These are phyloP conservation scores for Chlamydomonas incerta DNA, from an alignment of 139 green algal species.

Conservation along the genomic window DNA sequence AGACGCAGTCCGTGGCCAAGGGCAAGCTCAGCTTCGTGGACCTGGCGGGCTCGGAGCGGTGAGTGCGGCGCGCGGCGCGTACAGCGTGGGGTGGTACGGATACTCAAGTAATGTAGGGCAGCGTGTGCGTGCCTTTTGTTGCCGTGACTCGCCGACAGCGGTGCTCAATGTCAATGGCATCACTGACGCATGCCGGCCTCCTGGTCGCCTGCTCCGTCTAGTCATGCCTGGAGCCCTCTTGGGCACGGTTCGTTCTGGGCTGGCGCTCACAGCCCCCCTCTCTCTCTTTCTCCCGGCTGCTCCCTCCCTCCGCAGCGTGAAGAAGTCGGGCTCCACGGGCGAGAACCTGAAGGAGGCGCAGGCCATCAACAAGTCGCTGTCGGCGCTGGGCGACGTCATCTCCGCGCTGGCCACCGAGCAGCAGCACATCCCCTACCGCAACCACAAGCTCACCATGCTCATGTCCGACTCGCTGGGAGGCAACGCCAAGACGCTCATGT, in stretches of 20 bases:
- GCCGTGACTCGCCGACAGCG: no score
- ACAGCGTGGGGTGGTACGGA: no score
- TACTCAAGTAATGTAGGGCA: no score
- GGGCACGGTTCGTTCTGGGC: no score
- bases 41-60: constrained; percentile 94
- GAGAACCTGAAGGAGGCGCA: constrained; percentile 98
- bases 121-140: no score
- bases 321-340: constrained; percentile 92
- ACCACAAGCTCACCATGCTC: constrained; percentile 99
- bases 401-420: constrained; percentile 88
- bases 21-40: constrained; percentile 98
- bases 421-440: constrained; percentile 95
- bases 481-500: constrained; percentile 89
- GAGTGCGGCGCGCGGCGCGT: background rate
- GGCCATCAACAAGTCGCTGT: constrained; percentile 99
- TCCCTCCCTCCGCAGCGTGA: constrained; percentile 74
- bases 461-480: constrained; percentile 86
- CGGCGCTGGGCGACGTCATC: constrained; percentile 97
- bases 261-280: background rate
- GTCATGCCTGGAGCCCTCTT: no score
- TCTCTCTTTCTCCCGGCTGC: no score
- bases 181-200: no score
- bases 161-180: no score
- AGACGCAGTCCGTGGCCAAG: constrained; percentile 89
- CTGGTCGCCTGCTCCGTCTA: no score